Evolutionary conservation across 306 rosid genomes (phyloP).

Genomic region (Herpetospermum pedunculosum): DNA sequence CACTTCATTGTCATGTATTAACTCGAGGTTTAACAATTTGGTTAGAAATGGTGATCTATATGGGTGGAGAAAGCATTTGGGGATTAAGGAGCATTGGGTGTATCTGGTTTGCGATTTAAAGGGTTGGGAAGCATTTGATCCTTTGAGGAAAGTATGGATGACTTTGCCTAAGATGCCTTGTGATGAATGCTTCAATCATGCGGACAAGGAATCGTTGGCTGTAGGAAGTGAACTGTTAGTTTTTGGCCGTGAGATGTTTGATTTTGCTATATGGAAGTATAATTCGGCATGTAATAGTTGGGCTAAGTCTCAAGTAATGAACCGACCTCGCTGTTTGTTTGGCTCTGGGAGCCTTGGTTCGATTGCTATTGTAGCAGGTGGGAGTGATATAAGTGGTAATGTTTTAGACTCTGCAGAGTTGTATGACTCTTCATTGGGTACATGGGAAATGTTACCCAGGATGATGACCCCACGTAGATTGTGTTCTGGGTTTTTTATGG

Average conservation of each 20-base stretch:
- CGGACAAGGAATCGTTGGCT: constrained; percentile 34
- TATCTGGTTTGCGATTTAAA: constrained; percentile 15
- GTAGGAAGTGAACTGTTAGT: constrained; percentile 24
- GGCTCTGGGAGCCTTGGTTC: constrained; percentile 23
- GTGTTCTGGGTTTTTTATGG: constrained; percentile 28
- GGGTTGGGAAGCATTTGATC: constrained; percentile 31
- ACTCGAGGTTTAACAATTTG: constrained; percentile 17
- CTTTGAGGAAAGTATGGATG: constrained; percentile 19
- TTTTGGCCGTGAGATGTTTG: constrained; percentile 23
- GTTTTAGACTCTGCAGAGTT: constrained; percentile 19
- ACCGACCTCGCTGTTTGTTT: constrained; percentile 21
- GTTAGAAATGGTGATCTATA: constrained; percentile 20
- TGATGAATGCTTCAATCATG: constrained; percentile 21
- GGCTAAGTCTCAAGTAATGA: constrained; percentile 19
- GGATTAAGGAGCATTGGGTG: constrained; percentile 27
- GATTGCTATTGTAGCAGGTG: constrained; percentile 28
- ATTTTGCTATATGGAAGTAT: constrained; percentile 25
- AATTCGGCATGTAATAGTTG: constrained; percentile 14
- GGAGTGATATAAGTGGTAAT: constrained; percentile 16
- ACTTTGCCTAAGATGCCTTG: constrained; percentile 21
- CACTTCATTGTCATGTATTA: constrained; percentile 20
- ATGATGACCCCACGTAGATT: constrained; percentile 16
- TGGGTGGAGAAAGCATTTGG: constrained; percentile 16
- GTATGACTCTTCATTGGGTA: constrained; percentile 17
- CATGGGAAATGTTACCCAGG: constrained; percentile 17